Percentiles rank a stretch among this genome's conserved stretches.
phyloP scores from a whole-genome alignment of 805 yeast genomes.

The Hemisphaericaspora nanyangensis region DNA sequence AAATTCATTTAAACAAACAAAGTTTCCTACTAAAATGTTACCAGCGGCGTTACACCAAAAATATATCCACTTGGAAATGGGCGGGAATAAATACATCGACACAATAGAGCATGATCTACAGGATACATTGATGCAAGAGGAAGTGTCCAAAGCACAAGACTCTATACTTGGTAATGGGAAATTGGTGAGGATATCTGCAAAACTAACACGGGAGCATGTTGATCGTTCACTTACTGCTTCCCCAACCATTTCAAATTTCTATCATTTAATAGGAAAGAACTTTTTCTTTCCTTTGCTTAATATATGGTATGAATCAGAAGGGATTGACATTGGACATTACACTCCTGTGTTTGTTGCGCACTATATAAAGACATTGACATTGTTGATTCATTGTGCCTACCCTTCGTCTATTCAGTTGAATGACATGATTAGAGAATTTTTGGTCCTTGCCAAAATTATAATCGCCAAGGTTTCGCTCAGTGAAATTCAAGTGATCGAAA shows the following conservation, averaged over 20 bases:
- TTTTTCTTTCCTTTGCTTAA: slow-evolving; percentile 55
- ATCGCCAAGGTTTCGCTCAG: slow-evolving; percentile 17
- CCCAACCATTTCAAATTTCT: slow-evolving; percentile 31
- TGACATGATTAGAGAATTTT: slow-evolving; percentile 56
- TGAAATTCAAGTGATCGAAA: slow-evolving; percentile 33
- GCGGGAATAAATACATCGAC: slow-evolving; percentile 2
- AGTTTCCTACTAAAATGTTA: slow-evolving; percentile 38
- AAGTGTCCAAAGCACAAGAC: slow-evolving; percentile 28
- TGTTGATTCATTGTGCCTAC: slow-evolving; percentile 55
- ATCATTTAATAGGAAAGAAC: slow-evolving; percentile 38
- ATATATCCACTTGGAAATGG: slow-evolving; percentile 22
- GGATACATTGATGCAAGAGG: slow-evolving; percentile 28
- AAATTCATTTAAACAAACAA: slow-evolving; percentile 24
- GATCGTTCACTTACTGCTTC: slow-evolving; percentile 5
- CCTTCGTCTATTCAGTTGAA: slow-evolving; percentile 48
- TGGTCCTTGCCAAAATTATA: slow-evolving; percentile 30
- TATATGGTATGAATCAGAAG: slow-evolving; percentile 48
- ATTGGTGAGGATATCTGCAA: slow-evolving; percentile 40
- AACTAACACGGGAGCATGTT: slow-evolving; percentile 16
- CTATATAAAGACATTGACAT: slow-evolving; percentile 53
- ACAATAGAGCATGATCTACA: slow-evolving; percentile 21
- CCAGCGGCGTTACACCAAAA: slow-evolving; percentile 46
- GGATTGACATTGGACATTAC: slow-evolving; percentile 48
- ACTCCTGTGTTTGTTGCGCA: slow-evolving; percentile 55
- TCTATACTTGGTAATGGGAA: slow-evolving; percentile 33